Percentiles rank a stretch among this genome's conserved stretches.
Conservation (phyloP, 225 moss, liverwort and hornwort species). For the Marchantia paleacea region DNA sequence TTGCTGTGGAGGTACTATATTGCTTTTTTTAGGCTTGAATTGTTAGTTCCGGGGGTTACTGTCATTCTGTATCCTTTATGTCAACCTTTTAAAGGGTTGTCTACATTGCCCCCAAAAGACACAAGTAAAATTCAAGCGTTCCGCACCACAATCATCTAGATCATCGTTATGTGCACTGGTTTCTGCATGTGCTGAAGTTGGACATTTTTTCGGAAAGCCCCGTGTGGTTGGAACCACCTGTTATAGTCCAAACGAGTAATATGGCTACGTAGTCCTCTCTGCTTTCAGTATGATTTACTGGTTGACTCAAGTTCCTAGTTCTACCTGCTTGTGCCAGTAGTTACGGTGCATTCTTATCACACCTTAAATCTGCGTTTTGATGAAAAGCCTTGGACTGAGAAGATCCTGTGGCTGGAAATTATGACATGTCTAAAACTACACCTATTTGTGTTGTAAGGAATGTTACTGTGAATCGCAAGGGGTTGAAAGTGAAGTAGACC, state of each 20-base stretch:
- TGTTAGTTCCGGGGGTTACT: slow-evolving; percentile 23
- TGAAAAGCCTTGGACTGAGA: background rate
- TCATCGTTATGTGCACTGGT: slow-evolving; percentile 8
- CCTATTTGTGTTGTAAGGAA: background rate
- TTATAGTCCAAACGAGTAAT: background rate
- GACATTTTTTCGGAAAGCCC: slow-evolving; percentile 1
- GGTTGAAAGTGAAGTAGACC: no score
- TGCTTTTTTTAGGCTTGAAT: slow-evolving; percentile 17
- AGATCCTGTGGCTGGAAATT: background rate
- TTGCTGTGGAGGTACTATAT: slow-evolving; percentile 19
- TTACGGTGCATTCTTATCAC: background rate
- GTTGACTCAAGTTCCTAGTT: background rate
- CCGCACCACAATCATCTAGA: slow-evolving; percentile 5
- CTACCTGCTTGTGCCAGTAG: background rate
- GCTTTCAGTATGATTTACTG: background rate
- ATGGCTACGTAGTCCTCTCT: background rate
- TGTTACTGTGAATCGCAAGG: background rate
- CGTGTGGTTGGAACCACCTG: background rate
- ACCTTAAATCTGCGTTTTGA: background rate
- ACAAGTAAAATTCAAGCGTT: slow-evolving; percentile 15
- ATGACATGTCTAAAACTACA: background rate
- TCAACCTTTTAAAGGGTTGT: slow-evolving; percentile 4
- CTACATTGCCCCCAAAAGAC: slow-evolving; percentile 8
- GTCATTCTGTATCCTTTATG: slow-evolving; percentile 22
- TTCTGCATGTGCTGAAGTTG: slow-evolving; percentile 15